Percentiles rank a stretch among this genome's conserved stretches.
Conservation (phyloP, 106 monocot species). For the Hemerocallis citrina region DNA sequence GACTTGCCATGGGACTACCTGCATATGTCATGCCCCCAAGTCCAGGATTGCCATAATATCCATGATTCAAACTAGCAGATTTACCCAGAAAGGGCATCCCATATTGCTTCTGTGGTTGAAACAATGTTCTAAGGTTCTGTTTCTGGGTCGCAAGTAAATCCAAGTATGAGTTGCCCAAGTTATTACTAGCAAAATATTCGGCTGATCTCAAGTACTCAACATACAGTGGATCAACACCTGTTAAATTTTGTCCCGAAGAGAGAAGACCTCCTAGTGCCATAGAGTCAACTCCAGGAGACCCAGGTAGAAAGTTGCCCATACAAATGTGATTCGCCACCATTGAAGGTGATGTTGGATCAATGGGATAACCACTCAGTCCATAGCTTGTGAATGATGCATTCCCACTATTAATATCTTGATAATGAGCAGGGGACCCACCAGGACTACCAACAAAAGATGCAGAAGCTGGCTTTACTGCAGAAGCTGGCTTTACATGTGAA, state of each 20-base stretch:
- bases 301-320: slow-evolving; percentile 24
- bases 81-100: slow-evolving; percentile 31
- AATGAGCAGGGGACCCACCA: slow-evolving; percentile 32
- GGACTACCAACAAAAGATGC: slow-evolving; percentile 17
- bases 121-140: slow-evolving; percentile 21
- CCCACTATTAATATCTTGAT: slow-evolving; percentile 22
- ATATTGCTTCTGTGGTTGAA: slow-evolving; percentile 33
- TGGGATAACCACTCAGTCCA: slow-evolving; percentile 30
- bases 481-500: slow-evolving; percentile 28
- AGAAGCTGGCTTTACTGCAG: too few relatives aligned
- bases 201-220: slow-evolving; percentile 34
- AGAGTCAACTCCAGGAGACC: slow-evolving; percentile 17
- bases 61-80: slow-evolving; percentile 24
- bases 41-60: slow-evolving; percentile 37
- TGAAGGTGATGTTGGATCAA: slow-evolving; percentile 19
- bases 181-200: slow-evolving; percentile 50
- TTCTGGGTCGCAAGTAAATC: slow-evolving; percentile 38
- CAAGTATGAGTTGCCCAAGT: slow-evolving; percentile 22
- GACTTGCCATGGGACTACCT: slow-evolving; percentile 28
- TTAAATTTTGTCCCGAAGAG: slow-evolving; percentile 18
- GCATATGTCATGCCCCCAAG: slow-evolving; percentile 34
- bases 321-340: slow-evolving; percentile 17
- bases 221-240: slow-evolving; percentile 30
- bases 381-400: slow-evolving; percentile 28
- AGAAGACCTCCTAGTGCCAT: slow-evolving; percentile 21